Evolutionary conservation across 2,329 filamentous ascomycete species (phyloP), one percentile per base, ranked within the genome.

Genomic region (Paracoccidioides lutzii): DNA sequence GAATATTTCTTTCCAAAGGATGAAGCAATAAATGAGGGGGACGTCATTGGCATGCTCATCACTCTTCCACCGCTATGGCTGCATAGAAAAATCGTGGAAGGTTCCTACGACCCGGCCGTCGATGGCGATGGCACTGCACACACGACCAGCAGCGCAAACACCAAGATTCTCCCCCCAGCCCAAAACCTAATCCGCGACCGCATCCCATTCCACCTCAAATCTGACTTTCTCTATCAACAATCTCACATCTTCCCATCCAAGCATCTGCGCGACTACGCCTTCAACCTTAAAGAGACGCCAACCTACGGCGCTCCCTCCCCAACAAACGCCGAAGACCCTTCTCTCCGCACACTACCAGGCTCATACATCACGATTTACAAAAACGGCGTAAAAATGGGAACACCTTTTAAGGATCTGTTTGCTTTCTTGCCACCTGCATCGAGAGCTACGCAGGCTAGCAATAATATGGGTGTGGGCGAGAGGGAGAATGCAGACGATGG

Each of bases 11-110:
- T 90, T 59, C 83, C 84, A 0, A 79, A 85, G 1, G 84, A 85
- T 49, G 85, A 91, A 67, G 81, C 89, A 55, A 82, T 97, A 53
- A 79, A 81, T 46, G 90, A 95, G 69, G 93, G 91, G 46, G 93
- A 98, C 69, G 88, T 98, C 8, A 88, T 98, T 56, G 93, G 93
- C 3, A 76, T 98, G 45, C 89, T 97, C 69, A 95, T 96, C 59
- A 88, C 87, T 60, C 80, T 98, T 0, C 93, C 93, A 0, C 87
- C 90, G 0, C 82, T 97, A 58, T 78, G 82, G 2, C 74, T 96
- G 8, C 94, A 98, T 65, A 83, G 87, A 58, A 95, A 95, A 69
- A 81, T 97, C 35, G 88, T 95, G 37, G 81, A 86, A 56, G 90
- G 90, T 8, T 83, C 85, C 50, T 96, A 91, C 73, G 95, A 96